Percentiles rank a stretch among this genome's conserved stretches.
These are phyloP conservation scores for Remersonia thermophila DNA, from an alignment of 2,329 filamentous ascomycete species.

Conservation along the genomic window DNA sequence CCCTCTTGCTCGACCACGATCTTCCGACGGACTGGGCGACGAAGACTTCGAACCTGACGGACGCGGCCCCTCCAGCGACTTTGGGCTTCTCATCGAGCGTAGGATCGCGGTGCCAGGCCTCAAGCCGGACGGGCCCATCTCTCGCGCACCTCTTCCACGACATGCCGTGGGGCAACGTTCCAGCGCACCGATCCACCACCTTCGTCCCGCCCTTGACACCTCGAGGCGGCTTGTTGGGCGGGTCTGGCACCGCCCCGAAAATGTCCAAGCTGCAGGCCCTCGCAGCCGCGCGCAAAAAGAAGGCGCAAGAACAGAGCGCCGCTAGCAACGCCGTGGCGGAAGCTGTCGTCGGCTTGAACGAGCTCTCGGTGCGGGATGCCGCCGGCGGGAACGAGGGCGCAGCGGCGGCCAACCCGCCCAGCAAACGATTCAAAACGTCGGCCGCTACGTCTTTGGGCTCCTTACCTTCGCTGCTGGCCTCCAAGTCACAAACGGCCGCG, in stretches of 20 bases:
- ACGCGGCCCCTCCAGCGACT: neutral
- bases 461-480: neutral
- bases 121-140: conserved; percentile 17
- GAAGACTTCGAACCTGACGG: conserved; percentile 5
- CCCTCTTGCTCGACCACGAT: conserved; percentile 4
- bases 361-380: conserved; percentile 13
- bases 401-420: conserved; percentile 13
- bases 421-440: conserved; percentile 16
- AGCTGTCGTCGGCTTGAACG: conserved; percentile 15
- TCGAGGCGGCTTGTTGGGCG: conserved; percentile 63
- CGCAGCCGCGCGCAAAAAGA: conserved; percentile 76
- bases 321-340: conserved; percentile 21
- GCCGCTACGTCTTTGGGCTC: neutral
- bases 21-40: conserved; percentile 8
- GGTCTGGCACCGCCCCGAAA: conserved; percentile 52
- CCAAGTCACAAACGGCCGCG: conserved; percentile 2
- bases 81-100: too few relatives aligned
- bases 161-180: conserved; percentile 72
- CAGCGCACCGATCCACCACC: conserved; percentile 50
- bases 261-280: conserved; percentile 85
- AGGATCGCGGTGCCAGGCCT: conserved; percentile 1
- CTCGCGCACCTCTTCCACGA: conserved; percentile 62
- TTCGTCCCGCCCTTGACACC: conserved; percentile 46
- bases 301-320: conserved; percentile 49
- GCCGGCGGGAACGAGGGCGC: conserved; percentile 20